Conservation (phyloP, 495 filamentous ascomycete genomes). For the Pseudomonodictys pantanalensis region DNA sequence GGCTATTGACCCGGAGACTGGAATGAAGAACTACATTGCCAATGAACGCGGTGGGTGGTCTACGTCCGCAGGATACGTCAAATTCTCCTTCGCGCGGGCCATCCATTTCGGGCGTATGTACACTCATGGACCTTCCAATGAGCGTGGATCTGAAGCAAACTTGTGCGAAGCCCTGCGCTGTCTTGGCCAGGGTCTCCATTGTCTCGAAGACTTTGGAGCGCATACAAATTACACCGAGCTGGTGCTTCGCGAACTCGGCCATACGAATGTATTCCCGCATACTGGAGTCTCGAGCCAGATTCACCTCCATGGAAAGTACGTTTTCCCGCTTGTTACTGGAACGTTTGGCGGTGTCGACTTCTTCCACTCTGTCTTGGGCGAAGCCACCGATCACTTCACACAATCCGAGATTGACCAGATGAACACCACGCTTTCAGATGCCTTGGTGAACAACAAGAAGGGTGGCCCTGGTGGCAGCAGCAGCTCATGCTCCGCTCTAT, state of each 20-base stretch:
- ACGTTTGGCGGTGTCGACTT: conserved; percentile 96
- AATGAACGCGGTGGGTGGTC: conserved; percentile 83
- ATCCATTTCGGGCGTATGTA: conserved; percentile 91
- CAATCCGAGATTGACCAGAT: conserved; percentile 93
- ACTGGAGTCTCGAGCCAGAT: conserved; percentile 73
- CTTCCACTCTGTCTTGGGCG: conserved; percentile 92
- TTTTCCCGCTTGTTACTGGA: conserved; percentile 86
- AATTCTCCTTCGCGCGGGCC: conserved; percentile 74
- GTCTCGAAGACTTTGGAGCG: conserved; percentile 91
- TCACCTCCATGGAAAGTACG: conserved; percentile 65
- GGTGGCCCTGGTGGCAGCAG: conserved; percentile 37
- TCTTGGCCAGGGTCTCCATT: conserved; percentile 88
- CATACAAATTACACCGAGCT: conserved; percentile 95
- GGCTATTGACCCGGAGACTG: conserved; percentile 76
- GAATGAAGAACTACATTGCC: conserved; percentile 99
- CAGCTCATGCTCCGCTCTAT: conserved; percentile 57
- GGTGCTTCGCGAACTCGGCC: conserved; percentile 78
- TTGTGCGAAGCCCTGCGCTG: conserved; percentile 85
- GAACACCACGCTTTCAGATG: conserved; percentile 67
- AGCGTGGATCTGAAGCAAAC: conserved; percentile 73
- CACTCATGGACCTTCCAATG: conserved; percentile 61
- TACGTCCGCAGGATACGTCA: conserved; percentile 86
- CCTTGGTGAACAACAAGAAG: conserved; percentile 51
- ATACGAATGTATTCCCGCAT: conserved; percentile 79
- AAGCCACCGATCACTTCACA: conserved; percentile 92